Conservation (phyloP, 1,284 basidiomycete genomes). For the Ceratobasidium sp. region DNA sequence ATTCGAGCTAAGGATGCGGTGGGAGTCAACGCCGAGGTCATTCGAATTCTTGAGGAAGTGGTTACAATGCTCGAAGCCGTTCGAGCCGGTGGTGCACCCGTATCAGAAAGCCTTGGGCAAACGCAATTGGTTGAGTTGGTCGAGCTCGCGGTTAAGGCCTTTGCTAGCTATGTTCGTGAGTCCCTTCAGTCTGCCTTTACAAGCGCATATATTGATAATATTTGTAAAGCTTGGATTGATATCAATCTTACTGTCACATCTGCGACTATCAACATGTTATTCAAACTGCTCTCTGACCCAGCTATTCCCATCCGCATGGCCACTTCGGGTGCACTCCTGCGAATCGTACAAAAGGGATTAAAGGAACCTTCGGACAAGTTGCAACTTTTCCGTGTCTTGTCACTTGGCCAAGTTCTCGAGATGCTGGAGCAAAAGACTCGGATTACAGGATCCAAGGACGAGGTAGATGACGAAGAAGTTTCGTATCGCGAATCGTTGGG, state of each 20-base stretch:
- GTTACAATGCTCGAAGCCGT: conserved; percentile 54
- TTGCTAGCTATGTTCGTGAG: conserved; percentile 93
- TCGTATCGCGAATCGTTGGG: conserved; percentile 90
- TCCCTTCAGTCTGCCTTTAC: conserved; percentile 46
- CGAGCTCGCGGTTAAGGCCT: conserved; percentile 87
- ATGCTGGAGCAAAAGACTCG: conserved; percentile 80
- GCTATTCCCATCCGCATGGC: conserved; percentile 82
- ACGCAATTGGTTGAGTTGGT: conserved; percentile 77
- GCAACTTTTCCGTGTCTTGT: conserved; percentile 86
- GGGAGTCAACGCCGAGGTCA: conserved; percentile 83
- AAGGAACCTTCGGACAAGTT: conserved; percentile 92
- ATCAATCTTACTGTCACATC: conserved; percentile 95
- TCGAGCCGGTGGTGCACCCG: conserved; percentile 57
- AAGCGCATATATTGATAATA: conserved; percentile 25
- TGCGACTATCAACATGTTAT: conserved; percentile 83
- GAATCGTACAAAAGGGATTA: conserved; percentile 89
- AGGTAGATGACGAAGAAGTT: conserved; percentile 72
- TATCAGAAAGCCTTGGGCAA: conserved; percentile 57
- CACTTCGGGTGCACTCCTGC: conserved; percentile 77
- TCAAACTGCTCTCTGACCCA: conserved; percentile 80
- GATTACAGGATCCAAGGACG: conserved; percentile 66
- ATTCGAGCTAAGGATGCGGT: conserved; percentile 85
- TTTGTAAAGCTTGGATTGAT: conserved; percentile 87
- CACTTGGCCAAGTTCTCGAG: conserved; percentile 78
- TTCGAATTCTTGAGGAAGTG: conserved; percentile 77